These are phyloP conservation scores for Chenopodium berlandieri DNA, from an alignment of 148 eudicot species.

Conservation along the genomic window DNA sequence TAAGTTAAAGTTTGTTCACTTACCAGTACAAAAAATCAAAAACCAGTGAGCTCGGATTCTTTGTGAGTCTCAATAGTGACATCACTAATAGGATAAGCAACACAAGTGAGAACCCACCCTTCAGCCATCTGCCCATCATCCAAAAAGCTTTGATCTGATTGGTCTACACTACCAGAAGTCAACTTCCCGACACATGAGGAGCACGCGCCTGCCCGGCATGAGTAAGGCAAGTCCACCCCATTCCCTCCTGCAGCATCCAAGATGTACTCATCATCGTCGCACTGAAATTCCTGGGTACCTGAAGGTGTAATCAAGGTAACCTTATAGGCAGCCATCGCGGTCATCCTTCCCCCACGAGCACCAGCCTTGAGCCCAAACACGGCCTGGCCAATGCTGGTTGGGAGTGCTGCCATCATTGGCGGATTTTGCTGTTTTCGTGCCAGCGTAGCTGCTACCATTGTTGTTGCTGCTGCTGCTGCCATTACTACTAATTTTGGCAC, in stretches of 20 bases:
- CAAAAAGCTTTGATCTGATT: constrained; percentile 67
- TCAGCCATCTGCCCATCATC: constrained; percentile 59
- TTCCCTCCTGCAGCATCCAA: constrained; percentile 70
- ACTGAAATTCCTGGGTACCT: constrained; percentile 44
- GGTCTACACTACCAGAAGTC: constrained; percentile 49
- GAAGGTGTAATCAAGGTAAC: constrained; percentile 60
- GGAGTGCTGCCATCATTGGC: constrained; percentile 16
- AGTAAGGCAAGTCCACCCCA: constrained; percentile 73
- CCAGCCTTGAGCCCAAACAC: constrained; percentile 43
- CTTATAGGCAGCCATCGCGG: constrained; percentile 52
- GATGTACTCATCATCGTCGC: constrained; percentile 53
- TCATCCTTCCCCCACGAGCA: constrained; percentile 32
- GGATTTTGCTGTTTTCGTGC: constrained; percentile 31
- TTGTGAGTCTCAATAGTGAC: constrained; percentile 76
- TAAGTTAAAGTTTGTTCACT: background rate
- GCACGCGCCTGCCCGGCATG: constrained; percentile 85
- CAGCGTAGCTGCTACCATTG: constrained; percentile 57
- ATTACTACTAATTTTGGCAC: background rate
- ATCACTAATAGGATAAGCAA: constrained; percentile 54
- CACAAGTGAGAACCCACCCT: constrained; percentile 84
- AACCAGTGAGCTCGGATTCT: constrained; percentile 57
- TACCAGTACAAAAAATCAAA: background rate
- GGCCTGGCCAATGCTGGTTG: constrained; percentile 32
- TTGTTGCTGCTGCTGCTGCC: constrained; percentile 41
- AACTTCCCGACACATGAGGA: constrained; percentile 78